These are phyloP conservation scores for Chlorociboria aeruginascens DNA, from an alignment of 495 filamentous ascomycete genomes.

Conservation along the genomic window DNA sequence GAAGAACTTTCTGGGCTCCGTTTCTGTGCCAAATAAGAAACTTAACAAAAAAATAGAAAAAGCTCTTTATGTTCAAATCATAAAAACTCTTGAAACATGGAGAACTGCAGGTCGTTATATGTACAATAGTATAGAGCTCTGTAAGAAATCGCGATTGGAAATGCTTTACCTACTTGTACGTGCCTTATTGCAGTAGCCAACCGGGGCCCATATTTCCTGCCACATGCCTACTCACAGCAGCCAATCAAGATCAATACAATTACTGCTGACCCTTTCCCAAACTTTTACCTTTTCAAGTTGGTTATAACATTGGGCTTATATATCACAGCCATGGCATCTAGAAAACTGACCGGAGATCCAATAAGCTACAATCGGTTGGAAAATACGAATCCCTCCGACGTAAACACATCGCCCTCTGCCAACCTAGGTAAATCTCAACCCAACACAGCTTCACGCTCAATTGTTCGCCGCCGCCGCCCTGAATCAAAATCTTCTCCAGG, in stretches of 20 bases:
- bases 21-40: no score
- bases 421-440: not conserved
- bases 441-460: not conserved
- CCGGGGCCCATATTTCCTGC: no score
- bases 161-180: no score
- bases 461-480: conserved; percentile 1
- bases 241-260: not conserved
- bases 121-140: no score
- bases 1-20: no score
- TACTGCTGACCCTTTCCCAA: conserved; percentile 1
- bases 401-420: not conserved
- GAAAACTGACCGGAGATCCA: not conserved
- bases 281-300: not conserved
- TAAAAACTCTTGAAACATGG: no score
- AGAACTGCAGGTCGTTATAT: no score
- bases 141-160: no score
- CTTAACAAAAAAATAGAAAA: no score
- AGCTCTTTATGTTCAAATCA: no score
- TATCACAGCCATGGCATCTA: conserved; percentile 4
- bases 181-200: no score
- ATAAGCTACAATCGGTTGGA: conserved; percentile 1
- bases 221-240: not conserved
- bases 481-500: conserved; percentile 4
- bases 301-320: not conserved
- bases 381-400: not conserved